A percentile compares a stretch with the other conserved stretches of the same genome.
phyloP scores from a whole-genome alignment of 2,329 filamentous ascomycete species.

The Mycogone perniciosa region DNA sequence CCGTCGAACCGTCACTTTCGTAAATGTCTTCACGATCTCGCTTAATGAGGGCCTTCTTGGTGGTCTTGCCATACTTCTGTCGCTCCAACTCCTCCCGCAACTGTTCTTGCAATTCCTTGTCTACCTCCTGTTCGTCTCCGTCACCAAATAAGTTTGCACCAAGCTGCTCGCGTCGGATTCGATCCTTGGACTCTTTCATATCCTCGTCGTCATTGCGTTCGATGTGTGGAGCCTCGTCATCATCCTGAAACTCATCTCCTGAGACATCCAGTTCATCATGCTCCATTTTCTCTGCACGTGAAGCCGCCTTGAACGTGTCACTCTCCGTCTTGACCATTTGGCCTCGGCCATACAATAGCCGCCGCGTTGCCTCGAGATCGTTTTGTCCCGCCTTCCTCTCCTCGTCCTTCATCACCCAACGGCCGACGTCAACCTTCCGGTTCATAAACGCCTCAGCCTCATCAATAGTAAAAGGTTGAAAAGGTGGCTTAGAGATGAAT shows the following conservation, averaged over 20 bases:
- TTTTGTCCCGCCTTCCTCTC: slow-evolving; percentile 50
- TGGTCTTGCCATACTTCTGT: slow-evolving; percentile 66
- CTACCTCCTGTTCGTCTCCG: slow-evolving; percentile 63
- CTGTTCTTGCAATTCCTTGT: slow-evolving; percentile 66
- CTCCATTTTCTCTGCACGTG: slow-evolving; percentile 59
- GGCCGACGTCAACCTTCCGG: slow-evolving; percentile 67
- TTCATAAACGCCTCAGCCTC: slow-evolving; percentile 80
- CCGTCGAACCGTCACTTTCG: slow-evolving; percentile 57
- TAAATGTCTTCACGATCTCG: slow-evolving; percentile 84
- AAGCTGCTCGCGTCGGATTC: slow-evolving; percentile 75
- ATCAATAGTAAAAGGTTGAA: slow-evolving; percentile 71
- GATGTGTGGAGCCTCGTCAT: slow-evolving; percentile 71
- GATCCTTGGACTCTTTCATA: slow-evolving; percentile 61
- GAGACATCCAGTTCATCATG: slow-evolving; percentile 64
- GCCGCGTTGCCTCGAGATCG: slow-evolving; percentile 55
- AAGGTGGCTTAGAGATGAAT: slow-evolving; percentile 73
- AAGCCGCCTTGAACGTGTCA: slow-evolving; percentile 54
- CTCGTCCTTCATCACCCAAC: slow-evolving; percentile 71
- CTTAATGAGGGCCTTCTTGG: slow-evolving; percentile 75
- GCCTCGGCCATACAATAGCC: slow-evolving; percentile 44
- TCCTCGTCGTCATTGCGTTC: slow-evolving; percentile 80
- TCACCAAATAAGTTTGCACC: slow-evolving; percentile 76
- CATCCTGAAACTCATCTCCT: slow-evolving; percentile 75
- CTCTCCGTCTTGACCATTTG: slow-evolving; percentile 63
- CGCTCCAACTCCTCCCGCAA: slow-evolving; percentile 61